Conservation (phyloP, 805 yeast species). For the Candida glaebosa region DNA sequence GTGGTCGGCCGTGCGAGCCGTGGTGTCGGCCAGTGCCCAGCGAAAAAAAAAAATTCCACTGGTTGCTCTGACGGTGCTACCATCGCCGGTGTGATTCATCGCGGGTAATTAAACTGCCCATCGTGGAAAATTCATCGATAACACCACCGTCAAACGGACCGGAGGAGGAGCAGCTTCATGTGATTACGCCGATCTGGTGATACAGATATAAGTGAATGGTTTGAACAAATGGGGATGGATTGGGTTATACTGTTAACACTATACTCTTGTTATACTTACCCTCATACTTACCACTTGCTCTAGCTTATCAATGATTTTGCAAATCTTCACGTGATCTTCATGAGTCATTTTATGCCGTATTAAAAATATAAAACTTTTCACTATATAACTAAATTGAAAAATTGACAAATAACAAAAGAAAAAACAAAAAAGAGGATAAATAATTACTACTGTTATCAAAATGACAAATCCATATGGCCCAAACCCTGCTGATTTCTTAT, state of each 20-base stretch:
- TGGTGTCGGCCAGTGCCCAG: too few relatives aligned
- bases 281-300: background rate
- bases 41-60: too few relatives aligned
- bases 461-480: slow-evolving; percentile 53
- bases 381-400: background rate
- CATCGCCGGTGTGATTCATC: background rate
- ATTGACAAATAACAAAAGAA: background rate
- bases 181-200: background rate
- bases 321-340: background rate
- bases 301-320: background rate
- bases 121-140: background rate
- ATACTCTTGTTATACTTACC: background rate
- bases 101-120: background rate
- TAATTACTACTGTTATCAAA: too few relatives aligned
- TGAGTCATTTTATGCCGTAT: background rate
- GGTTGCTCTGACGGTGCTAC: too few relatives aligned
- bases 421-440: too few relatives aligned
- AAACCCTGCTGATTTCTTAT: slow-evolving; percentile 53
- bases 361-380: background rate
- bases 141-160: background rate
- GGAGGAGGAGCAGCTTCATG: background rate
- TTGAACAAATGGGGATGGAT: background rate
- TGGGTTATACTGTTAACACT: background rate
- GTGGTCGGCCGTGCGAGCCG: too few relatives aligned
- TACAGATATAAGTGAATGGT: background rate